Conservation (phyloP, 225 moss, liverwort and hornwort genomes). For the Climacium dendroides region DNA sequence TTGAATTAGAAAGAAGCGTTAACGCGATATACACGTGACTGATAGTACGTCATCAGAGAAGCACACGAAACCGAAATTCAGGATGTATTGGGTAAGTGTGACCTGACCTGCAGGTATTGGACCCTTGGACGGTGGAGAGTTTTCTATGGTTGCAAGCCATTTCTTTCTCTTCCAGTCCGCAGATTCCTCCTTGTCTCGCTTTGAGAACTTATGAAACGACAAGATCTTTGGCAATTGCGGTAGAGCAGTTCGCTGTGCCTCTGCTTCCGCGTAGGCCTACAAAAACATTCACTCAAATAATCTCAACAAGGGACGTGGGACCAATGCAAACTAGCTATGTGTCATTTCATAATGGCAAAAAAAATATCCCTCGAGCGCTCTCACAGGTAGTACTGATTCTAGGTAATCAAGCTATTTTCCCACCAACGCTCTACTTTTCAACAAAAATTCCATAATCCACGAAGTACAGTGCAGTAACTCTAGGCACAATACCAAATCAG, state of each 20-base stretch:
- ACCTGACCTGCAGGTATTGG: conserved; percentile 8
- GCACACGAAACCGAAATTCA: not conserved
- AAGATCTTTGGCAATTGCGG: conserved; percentile 47
- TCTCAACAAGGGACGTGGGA: not conserved
- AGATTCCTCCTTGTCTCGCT: conserved; percentile 47
- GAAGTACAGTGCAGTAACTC: not conserved
- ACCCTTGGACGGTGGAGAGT: not conserved
- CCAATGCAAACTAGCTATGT: not conserved
- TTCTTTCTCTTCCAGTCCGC: conserved; percentile 33
- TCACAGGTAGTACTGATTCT: not conserved
- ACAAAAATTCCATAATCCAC: not conserved
- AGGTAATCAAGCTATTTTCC: not conserved
- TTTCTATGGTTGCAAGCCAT: conserved; percentile 16
- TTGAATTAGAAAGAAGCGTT: not conserved
- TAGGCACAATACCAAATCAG: not conserved
- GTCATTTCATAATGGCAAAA: not conserved
- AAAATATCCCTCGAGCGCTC: not conserved
- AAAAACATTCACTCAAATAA: not conserved
- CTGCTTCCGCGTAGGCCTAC: conserved; percentile 42
- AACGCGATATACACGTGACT: not conserved
- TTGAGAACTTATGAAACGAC: conserved; percentile 55
- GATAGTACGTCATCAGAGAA: not conserved
- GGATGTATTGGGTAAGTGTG: not conserved
- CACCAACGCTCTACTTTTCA: not conserved
- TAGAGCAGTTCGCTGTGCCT: conserved; percentile 35